phyloP scores from a whole-genome alignment of 306 rosid genomes.

The Arachis stenosperma region DNA sequence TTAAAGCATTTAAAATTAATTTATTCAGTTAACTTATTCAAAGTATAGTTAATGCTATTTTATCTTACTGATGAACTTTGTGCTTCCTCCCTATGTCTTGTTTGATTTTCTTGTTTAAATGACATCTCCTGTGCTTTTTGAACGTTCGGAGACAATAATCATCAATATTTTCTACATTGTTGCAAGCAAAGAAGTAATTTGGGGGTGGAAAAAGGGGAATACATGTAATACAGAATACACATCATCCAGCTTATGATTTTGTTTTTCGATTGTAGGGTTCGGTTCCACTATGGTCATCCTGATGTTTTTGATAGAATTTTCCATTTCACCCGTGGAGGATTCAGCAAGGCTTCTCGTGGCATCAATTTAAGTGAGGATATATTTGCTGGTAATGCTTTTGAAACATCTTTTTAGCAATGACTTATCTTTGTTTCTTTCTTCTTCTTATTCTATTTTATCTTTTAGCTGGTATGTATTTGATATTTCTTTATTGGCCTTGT shows the following conservation, averaged over 20 bases:
- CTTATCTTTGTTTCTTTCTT: too few relatives aligned
- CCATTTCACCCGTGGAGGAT: constrained; percentile 97
- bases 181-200: constrained; percentile 6
- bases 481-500: constrained; percentile 30
- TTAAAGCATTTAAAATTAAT: constrained; percentile 8
- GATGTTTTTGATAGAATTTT: constrained; percentile 95
- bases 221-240: constrained; percentile 12
- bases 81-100: constrained; percentile 22
- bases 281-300: constrained; percentile 98
- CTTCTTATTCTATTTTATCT: too few relatives aligned
- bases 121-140: constrained; percentile 16
- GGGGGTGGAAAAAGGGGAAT: background rate
- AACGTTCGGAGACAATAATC: constrained; percentile 34
- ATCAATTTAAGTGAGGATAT: constrained; percentile 97
- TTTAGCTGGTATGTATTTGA: background rate
- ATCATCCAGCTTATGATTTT: constrained; percentile 26
- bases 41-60: background rate
- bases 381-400: constrained; percentile 77
- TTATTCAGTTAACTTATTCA: constrained; percentile 21
- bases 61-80: constrained; percentile 10
- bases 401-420: too few relatives aligned
- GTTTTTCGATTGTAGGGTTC: constrained; percentile 65
- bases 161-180: background rate
- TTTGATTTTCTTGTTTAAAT: background rate
- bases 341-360: constrained; percentile 97